A percentile compares a stretch with the other conserved stretches of the same genome.
Conservation (phyloP, 805 yeast species). For the Yueomyces sinensis region DNA sequence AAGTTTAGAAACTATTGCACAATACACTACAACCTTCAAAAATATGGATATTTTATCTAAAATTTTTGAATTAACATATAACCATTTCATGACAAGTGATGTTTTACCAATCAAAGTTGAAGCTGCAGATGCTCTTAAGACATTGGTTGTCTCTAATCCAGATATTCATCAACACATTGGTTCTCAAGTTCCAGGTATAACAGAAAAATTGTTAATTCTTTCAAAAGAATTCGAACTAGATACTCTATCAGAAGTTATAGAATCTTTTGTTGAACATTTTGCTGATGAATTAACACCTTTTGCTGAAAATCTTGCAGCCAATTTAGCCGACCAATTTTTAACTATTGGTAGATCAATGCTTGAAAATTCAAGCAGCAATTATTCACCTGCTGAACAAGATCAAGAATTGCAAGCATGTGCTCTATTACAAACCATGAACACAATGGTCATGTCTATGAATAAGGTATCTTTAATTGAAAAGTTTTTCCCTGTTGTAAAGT, state of each 20-base stretch:
- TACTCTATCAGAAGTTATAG: conserved; percentile 80
- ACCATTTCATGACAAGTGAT: conserved; percentile 30
- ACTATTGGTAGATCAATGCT: conserved; percentile 41
- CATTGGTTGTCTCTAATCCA: conserved; percentile 53
- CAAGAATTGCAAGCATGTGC: conserved; percentile 61
- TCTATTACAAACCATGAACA: conserved; percentile 55
- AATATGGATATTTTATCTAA: conserved; percentile 28
- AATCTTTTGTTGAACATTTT: conserved; percentile 82
- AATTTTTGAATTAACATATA: conserved; percentile 29
- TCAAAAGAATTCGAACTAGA: conserved; percentile 80
- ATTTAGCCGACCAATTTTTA: conserved; percentile 49
- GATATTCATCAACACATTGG: conserved; percentile 56
- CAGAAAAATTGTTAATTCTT: conserved; percentile 64
- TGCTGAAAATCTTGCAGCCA: conserved; percentile 51
- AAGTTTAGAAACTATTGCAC: conserved; percentile 45
- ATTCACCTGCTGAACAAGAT: conserved; percentile 34
- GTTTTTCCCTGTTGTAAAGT: conserved; percentile 44
- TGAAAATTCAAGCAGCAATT: conserved; percentile 29
- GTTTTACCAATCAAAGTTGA: conserved; percentile 69
- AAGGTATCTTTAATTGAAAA: conserved; percentile 39
- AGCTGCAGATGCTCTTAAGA: conserved; percentile 79
- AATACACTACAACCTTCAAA: conserved; percentile 22
- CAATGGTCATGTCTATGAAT: conserved; percentile 59
- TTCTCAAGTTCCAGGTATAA: conserved; percentile 60
- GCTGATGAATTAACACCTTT: conserved; percentile 83